Base-by-base conservation (phyloP, 331 rosid species). In the Acacia pycnantha region DNA sequence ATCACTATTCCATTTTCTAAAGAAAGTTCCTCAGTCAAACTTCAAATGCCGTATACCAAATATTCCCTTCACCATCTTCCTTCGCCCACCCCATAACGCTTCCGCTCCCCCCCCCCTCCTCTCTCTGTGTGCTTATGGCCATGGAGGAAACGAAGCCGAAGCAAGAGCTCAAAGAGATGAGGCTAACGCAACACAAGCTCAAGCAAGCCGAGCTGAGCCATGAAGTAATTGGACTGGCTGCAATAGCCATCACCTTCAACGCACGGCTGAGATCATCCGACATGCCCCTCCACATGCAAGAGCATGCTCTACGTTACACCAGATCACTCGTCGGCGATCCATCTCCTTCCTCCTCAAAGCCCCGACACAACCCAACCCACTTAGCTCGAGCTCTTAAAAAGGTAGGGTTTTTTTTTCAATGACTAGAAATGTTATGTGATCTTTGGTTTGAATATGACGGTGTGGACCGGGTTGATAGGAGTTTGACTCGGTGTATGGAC, bases 381-480 rank as follows among this genome's bases (percentile, higher is more conserved):
- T 62, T 92, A 7, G 97, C 97, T 59, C 87, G 88, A 83, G 87
- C 90, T 56, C 89, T 92, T 85, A 92, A 92, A 80, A 87, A 88
- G 92, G 97, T 90, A n/a, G 1, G 41, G 4, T 0, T 26, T 8
- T 0, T 26, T 9, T 43, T 58, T 13, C 10, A 21, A 58, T n/a
- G 46, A 50, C 19, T 22, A 22, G 6, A 3, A 58, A 8, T 22
- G 29, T 0, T 0, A 35, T 56, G 14, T 58, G 8, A 9, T 9
- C 1, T 22, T 69, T 26, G n/a, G 19, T 66, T 54, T 43, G 2
- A 9, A n/a, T 22, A 51, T 18, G 62, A 4, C 16, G 33, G 33
- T 59, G 6, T 24, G 66, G 66, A 24, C 13, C 13, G 72, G 37
- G 51, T 21, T 73, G 27, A 21, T 54, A 91, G 96, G 93, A 90